Conservation (phyloP, 768 basidiomycete genomes). For the Boletus rufocinnamomeus region DNA sequence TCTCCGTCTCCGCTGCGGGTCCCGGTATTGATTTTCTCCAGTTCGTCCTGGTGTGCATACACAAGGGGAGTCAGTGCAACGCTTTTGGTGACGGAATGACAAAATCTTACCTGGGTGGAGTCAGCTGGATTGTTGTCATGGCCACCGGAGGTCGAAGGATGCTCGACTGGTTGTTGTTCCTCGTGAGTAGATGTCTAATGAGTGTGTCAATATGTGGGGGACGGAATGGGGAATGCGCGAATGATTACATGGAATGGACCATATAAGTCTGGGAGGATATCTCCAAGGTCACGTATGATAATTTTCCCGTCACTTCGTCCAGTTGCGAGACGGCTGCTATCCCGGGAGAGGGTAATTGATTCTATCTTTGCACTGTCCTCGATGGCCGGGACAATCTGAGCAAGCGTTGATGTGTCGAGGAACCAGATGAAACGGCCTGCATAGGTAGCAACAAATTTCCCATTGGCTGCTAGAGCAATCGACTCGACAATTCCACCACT, state of each 20-base stretch:
- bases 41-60: not conserved
- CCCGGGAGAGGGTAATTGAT: not conserved
- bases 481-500: not conserved
- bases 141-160: not conserved
- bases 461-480: not conserved
- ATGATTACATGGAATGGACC: not conserved
- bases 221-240: too few relatives aligned
- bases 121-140: not conserved
- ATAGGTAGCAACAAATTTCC: not conserved
- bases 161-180: not conserved
- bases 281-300: not conserved
- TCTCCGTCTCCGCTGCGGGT: not conserved
- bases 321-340: not conserved
- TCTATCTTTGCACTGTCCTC: not conserved
- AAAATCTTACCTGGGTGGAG: not conserved
- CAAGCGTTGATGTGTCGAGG: not conserved
- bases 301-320: not conserved
- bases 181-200: not conserved
- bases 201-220: not conserved
- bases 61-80: not conserved
- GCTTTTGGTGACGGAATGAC: not conserved
- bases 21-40: not conserved
- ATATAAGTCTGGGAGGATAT: not conserved
- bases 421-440: not conserved
- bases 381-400: not conserved